Evolutionary conservation across 441 rosid species (phyloP).

Genomic region (Erodium texanum): DNA sequence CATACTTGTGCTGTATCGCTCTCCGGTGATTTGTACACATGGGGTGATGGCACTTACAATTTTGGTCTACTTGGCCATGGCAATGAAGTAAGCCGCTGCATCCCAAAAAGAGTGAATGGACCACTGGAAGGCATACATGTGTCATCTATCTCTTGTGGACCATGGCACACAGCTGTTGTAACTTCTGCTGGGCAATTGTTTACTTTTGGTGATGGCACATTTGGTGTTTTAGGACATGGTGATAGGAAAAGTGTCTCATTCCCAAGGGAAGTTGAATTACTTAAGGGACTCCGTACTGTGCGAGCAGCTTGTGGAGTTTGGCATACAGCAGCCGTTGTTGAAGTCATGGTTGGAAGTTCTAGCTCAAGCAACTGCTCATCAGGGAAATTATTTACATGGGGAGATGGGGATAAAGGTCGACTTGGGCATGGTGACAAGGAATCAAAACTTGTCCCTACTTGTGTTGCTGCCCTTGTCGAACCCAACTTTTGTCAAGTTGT

Average conservation of each 20-base stretch:
- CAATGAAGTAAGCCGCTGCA: constrained; percentile 87
- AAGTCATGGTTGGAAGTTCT: constrained; percentile 89
- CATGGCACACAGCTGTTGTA: constrained; percentile 93
- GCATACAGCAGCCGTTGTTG: constrained; percentile 97
- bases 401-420: constrained; percentile 89
- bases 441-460: constrained; percentile 81
- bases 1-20: constrained; percentile 93
- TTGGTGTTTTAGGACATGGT: constrained; percentile 90
- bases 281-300: constrained; percentile 90
- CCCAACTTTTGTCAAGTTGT: constrained; percentile 90
- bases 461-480: constrained; percentile 93
- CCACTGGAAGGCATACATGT: constrained; percentile 91
- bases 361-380: constrained; percentile 84
- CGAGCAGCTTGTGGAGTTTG: constrained; percentile 96
- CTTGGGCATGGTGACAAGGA: constrained; percentile 96
- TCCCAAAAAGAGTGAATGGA: constrained; percentile 81
- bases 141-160: constrained; percentile 88
- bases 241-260: constrained; percentile 63
- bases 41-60: constrained; percentile 87
- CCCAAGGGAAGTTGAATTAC: constrained; percentile 88
- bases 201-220: constrained; percentile 97
- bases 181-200: constrained; percentile 89
- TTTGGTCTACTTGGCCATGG: constrained; percentile 95
- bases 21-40: constrained; percentile 90
- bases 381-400: constrained; percentile 95